A percentile compares a stretch with the other conserved stretches of the same genome.
phyloP scores from a whole-genome alignment of 106 monocot genomes.

The Iris macrosiphon region DNA sequence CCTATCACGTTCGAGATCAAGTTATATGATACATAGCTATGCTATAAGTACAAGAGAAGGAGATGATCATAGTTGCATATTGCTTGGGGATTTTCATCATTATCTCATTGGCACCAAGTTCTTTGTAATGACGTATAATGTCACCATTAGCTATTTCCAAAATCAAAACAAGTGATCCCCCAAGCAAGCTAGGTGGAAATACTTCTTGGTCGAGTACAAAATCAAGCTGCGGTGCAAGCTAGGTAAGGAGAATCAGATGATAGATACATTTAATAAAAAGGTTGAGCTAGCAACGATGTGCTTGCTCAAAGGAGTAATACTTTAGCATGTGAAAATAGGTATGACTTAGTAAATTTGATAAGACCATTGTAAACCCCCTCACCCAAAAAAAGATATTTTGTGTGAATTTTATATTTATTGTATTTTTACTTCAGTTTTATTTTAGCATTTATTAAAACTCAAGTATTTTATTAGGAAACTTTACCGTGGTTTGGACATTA shows the following conservation, averaged over 20 bases:
- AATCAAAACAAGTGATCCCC: conserved; percentile 1
- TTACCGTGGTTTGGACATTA: too few species aligned
- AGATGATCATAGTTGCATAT: neutral
- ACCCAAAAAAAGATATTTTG: too few species aligned
- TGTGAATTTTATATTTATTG: too few species aligned
- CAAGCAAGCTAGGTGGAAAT: neutral
- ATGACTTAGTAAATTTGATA: too few species aligned
- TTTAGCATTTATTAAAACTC: too few species aligned
- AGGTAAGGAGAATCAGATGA: neutral
- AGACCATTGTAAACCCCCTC: too few species aligned
- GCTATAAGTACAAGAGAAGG: too few species aligned
- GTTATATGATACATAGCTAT: too few species aligned
- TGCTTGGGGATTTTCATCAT: neutral
- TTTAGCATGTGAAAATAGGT: too few species aligned
- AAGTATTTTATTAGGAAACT: too few species aligned
- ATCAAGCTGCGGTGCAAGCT: neutral
- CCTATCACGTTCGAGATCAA: too few species aligned
- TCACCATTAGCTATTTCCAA: neutral
- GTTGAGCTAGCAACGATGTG: neutral
- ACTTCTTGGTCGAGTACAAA: neutral
- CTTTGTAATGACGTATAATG: neutral
- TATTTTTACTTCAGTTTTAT: too few species aligned
- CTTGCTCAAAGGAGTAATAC: neutral
- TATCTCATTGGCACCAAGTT: neutral
- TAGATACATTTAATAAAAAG: neutral